Base-by-base conservation (phyloP, 306 rosid genomes). In the Hylodesmum podocarpum region DNA sequence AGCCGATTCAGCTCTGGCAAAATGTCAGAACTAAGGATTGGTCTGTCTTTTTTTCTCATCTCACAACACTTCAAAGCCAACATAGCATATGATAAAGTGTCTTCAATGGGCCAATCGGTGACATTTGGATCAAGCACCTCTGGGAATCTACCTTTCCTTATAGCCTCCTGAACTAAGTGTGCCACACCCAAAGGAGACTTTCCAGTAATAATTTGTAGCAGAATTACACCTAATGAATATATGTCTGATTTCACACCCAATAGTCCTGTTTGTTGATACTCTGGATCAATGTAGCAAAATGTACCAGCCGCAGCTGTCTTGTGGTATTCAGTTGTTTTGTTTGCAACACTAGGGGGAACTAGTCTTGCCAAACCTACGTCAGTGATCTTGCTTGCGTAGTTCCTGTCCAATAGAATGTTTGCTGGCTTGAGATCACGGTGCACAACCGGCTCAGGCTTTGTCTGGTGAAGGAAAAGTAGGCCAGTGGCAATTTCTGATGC, bases 351-450 rank as follows among this genome's bases (percentile, higher is more conserved):
- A 5, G 92, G 85, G 0, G 96, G 96, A 63, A 93, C 96, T 9
- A 93, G 89, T 44, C 95, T 75, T 15, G 98, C 96, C 67, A 93
- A 79, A 59, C 95, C 95, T 14, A 89, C 91, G 57, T 90, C 96
- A 5, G 87, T 12, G 16, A 93, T 90, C 83, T 93, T 93, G 85
- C 90, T 82, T 10, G 62, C 81, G 1, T 78, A 87, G 83, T 86
- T 80, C 6, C 31, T 66, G 86, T 89, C 87, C 8, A 93, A 68
- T 15, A 93, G 86, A 81, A 93, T 91, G 89, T 91, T 93, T 34
- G 86, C 91, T 1, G 95, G 98, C 77, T 93, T 91, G 64, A 93
- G 95, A 27, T 93, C 95, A 1, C 93, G 91, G 41, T 93, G 98
- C 68, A 93, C 96, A 3, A 93, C 64, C 0, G 95, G 95, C 73